These are phyloP conservation scores for Adenanthera pavonina DNA, from an alignment of 306 rosid genomes.

Conservation along the genomic window DNA sequence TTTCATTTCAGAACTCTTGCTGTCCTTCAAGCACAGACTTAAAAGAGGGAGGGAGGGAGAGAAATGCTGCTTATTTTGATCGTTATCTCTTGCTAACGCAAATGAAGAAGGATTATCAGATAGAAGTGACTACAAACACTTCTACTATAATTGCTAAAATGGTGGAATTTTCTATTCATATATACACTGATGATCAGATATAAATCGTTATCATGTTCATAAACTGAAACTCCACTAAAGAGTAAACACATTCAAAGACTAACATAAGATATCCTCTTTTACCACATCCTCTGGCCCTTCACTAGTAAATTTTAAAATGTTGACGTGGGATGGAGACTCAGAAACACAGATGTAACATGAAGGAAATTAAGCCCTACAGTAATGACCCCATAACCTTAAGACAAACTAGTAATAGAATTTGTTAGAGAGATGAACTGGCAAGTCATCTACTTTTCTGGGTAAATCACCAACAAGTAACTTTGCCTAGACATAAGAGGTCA, in stretches of 20 bases:
- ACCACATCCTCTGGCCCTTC: not conserved
- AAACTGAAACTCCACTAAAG: not conserved
- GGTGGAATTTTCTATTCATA: conserved; percentile 13
- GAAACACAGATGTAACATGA: not conserved
- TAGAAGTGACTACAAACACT: not conserved
- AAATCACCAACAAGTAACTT: not conserved
- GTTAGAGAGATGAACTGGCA: not conserved
- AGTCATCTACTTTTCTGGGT: not conserved
- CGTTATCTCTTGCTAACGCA: not conserved
- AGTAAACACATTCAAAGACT: not conserved
- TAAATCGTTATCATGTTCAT: not conserved
- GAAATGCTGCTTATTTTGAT: conserved; percentile 6
- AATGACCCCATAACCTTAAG: not conserved
- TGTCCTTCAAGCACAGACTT: not conserved
- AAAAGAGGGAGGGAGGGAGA: not conserved
- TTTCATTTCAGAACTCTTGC: not conserved
- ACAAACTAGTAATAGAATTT: not conserved
- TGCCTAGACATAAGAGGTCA: not conserved
- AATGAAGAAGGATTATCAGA: not conserved
- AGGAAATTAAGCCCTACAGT: not conserved
- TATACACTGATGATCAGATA: not conserved
- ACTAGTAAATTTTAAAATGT: not conserved
- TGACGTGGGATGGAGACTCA: not conserved
- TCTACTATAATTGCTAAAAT: not conserved
- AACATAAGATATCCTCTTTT: not conserved